phyloP scores from a whole-genome alignment of 2,329 filamentous ascomycete species.

The Sphaceloma murrayae region DNA sequence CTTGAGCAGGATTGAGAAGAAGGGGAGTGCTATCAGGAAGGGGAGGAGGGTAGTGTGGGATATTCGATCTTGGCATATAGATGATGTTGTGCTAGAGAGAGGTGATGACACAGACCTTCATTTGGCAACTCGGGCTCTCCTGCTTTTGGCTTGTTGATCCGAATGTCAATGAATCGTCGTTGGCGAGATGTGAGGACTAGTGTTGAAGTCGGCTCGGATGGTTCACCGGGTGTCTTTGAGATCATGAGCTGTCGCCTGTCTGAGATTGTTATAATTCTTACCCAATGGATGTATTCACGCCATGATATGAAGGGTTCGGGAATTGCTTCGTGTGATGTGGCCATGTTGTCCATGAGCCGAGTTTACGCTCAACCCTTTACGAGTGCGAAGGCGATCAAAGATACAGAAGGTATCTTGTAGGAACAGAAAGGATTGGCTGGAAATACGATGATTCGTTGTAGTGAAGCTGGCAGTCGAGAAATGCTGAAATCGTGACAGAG shows the following conservation, averaged over 20 bases:
- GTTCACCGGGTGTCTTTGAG: conserved; percentile 25
- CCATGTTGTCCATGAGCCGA: too few species aligned
- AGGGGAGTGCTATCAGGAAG: not conserved
- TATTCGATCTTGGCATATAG: too few species aligned
- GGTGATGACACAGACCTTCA: too few species aligned
- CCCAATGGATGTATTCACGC: conserved; percentile 51
- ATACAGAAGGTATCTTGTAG: too few species aligned
- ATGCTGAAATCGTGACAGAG: too few species aligned
- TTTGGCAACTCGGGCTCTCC: conserved; percentile 21
- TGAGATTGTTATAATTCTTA: not conserved
- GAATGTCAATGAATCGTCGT: conserved; percentile 52
- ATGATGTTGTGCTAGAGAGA: too few species aligned
- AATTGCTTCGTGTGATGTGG: too few species aligned
- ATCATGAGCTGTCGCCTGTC: not conserved
- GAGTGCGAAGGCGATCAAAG: too few species aligned
- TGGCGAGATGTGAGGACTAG: conserved; percentile 53
- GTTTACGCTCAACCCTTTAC: too few species aligned
- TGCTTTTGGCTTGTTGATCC: conserved; percentile 36
- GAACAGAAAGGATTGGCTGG: too few species aligned
- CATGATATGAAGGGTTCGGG: conserved; percentile 42
- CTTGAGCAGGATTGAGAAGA: not conserved
- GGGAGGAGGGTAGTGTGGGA: not conserved
- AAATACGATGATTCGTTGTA: too few species aligned
- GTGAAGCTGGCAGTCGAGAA: too few species aligned
- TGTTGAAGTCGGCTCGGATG: conserved; percentile 54